Base-by-base conservation (phyloP, 2,329 filamentous ascomycete species). In the Trichoderma polysporum region DNA sequence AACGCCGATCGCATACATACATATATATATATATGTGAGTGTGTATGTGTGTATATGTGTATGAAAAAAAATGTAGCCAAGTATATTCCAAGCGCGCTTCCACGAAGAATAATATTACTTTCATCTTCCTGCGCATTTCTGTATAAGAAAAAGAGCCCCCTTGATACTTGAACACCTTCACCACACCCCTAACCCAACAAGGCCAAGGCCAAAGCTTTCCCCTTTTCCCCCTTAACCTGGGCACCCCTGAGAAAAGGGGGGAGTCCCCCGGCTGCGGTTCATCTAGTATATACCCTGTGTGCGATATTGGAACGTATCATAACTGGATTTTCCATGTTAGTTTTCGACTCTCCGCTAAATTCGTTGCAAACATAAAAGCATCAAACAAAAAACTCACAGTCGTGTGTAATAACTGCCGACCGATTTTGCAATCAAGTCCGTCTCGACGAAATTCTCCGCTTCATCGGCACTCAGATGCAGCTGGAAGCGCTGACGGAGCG, bases 321-420 rank as follows among this genome's bases (percentile, higher is more conserved):
- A 93, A 79, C 90, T 92, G n/a, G n/a, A 3, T 15, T 37, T 17
- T 52, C 12, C 6, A 49, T 9, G 6, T 61, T 54, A 63, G 49
- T 17, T 8, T 25, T 33, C n/a, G 8, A 4, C 19, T 31, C 15
- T 72, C 37, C 72, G 53, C 22, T 13, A 45, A 4, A 25, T 7
- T n/a, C 8, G 25, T 39, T 52, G 52, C 2, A 37, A 31, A 22
- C 35, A 12, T 9, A 54, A 39, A 33, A n/a, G 17, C 33, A 2
- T 35, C 33, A 35, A 35, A n/a, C n/a, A n/a, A 7, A 41, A 19
- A 17, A 78, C 90, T 83, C 81, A 93, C 88, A 94, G 85, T 81
- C 91, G 87, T 76, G 92, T 94, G 77, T 94, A 94, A 80, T 95
- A 95, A 78, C 91, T 94, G 69, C 92, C 92, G 72, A 92, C 85